Evolutionary conservation across 768 basidiomycete species (phyloP).

Genomic region (Trametes cinnabarina): DNA sequence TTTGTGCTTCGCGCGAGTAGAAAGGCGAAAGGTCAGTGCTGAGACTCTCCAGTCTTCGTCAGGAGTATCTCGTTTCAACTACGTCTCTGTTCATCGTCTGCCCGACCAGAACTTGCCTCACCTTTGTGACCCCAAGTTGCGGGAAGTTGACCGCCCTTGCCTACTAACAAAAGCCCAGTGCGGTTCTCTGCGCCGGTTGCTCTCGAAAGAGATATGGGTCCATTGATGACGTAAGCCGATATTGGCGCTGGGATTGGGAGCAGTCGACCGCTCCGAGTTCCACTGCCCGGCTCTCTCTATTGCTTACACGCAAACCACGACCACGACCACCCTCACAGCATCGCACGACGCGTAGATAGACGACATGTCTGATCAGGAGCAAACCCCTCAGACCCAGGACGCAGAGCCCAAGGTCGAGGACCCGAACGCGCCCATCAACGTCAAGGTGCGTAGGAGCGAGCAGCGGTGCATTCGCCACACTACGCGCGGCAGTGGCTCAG

Average conservation of each 20-base stretch:
- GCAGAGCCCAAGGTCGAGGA: constrained; percentile 53
- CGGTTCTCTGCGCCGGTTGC: too few relatives aligned
- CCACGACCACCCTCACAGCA: not conserved
- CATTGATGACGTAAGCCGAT: constrained; percentile 7
- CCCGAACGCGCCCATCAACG: constrained; percentile 66
- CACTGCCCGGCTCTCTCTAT: not conserved
- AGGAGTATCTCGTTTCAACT: too few relatives aligned
- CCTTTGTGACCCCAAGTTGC: too few relatives aligned
- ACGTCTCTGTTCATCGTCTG: too few relatives aligned
- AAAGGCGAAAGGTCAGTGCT: too few relatives aligned
- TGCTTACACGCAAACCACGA: constrained; percentile 11
- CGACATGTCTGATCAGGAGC: constrained; percentile 56
- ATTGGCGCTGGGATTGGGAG: not conserved
- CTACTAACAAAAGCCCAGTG: too few relatives aligned
- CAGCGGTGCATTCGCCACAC: not conserved
- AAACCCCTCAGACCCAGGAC: constrained; percentile 36
- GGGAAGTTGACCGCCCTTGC: too few relatives aligned
- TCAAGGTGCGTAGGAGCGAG: constrained; percentile 54
- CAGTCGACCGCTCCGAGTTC: not conserved
- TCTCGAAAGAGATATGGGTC: not conserved
- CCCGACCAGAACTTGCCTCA: too few relatives aligned
- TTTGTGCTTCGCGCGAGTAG: too few relatives aligned
- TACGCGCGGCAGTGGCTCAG: not conserved
- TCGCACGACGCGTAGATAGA: constrained; percentile 1
- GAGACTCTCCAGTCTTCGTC: too few relatives aligned